Evolutionary conservation across 2,329 filamentous ascomycete species (phyloP), one percentile per base, ranked within the genome.

Genomic region (Pyrenophora graminea): DNA sequence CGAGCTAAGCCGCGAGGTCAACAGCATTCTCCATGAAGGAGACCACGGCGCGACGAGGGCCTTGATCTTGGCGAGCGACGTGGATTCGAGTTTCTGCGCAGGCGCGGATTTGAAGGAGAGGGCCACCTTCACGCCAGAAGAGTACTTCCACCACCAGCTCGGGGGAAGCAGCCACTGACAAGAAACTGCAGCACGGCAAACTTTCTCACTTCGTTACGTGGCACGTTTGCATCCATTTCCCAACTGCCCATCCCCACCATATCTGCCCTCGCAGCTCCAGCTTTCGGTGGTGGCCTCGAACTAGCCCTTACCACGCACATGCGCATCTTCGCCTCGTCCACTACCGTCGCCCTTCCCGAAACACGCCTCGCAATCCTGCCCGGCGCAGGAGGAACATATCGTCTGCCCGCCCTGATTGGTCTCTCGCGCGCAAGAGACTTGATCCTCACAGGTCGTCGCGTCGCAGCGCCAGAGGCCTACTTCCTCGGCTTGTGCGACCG

Each of bases 91-190:
- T 64, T 99, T 99, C 74, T 99, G 94, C 74, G 91, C 94, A 0
- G 94, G 94, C 32, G 94, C 94, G 3, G 94, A 99, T 70, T 76
- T 99, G 66, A 97, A 97, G 71, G 93, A 97, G 79, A 80, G 93
- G 23, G 82, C 83, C 51, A 83, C 81, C 3, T 94, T 97, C 74
- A 87, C 84, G 1, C 82, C 80, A 54, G 83, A 91, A 63, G 88
- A 97, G 91, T 96, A 73, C 55, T 84, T 48, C 4, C n/a, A 7
- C 2, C 2, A 18, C 23, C 23, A 25, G 4, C 31, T 7, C 13
- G 19, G 21, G 21, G 38, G 38, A 27, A 25, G n/a, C 39, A 43
- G 41, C 19, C 13, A 18, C 48, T 56, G 61, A 67, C 54, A 37
- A 17, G 10, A 13, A 15, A n/a, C 6, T 13, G 38, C 64, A 96